Evolutionary conservation across 768 basidiomycete genomes (phyloP).

Genomic region (Pulveroboletus sp.): DNA sequence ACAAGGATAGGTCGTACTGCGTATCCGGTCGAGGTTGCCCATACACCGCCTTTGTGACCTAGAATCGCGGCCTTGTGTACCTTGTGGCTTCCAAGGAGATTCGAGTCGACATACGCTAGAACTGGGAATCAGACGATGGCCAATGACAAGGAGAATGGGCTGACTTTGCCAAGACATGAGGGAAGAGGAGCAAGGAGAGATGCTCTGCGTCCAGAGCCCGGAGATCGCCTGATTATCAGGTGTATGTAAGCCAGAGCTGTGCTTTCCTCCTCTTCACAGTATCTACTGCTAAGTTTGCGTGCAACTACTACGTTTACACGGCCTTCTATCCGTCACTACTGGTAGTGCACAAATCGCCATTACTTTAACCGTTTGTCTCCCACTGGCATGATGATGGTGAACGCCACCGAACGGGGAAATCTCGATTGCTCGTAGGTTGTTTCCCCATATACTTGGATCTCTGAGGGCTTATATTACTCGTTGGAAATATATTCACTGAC

Average conservation of each 20-base stretch:
- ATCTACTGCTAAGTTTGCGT: not conserved
- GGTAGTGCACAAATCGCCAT: too few species aligned
- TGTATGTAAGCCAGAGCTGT: slow-evolving; percentile 28
- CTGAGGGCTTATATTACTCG: too few species aligned
- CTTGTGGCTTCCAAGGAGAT: slow-evolving; percentile 73
- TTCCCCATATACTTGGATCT: too few species aligned
- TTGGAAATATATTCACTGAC: too few species aligned
- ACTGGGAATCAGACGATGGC: slow-evolving; percentile 36
- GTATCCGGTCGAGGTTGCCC: slow-evolving; percentile 27
- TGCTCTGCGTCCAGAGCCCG: slow-evolving; percentile 5
- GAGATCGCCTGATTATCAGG: slow-evolving; percentile 33
- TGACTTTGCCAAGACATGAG: slow-evolving; percentile 75
- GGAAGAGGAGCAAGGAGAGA: slow-evolving; percentile 3
- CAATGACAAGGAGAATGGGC: slow-evolving; percentile 31
- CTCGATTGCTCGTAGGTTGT: too few species aligned
- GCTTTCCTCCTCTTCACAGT: not conserved
- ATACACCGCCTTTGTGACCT: slow-evolving; percentile 28
- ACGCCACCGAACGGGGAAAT: too few species aligned
- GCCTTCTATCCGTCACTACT: too few species aligned
- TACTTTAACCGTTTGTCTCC: too few species aligned
- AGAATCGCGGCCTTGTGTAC: slow-evolving; percentile 62
- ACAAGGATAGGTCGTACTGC: slow-evolving; percentile 3
- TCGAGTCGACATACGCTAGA: slow-evolving; percentile 76
- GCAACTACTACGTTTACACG: not conserved
- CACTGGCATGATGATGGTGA: too few species aligned